Evolutionary conservation across 129 eudicot genomes (phyloP).

Genomic region (Rutidosis leptorrhynchoides): DNA sequence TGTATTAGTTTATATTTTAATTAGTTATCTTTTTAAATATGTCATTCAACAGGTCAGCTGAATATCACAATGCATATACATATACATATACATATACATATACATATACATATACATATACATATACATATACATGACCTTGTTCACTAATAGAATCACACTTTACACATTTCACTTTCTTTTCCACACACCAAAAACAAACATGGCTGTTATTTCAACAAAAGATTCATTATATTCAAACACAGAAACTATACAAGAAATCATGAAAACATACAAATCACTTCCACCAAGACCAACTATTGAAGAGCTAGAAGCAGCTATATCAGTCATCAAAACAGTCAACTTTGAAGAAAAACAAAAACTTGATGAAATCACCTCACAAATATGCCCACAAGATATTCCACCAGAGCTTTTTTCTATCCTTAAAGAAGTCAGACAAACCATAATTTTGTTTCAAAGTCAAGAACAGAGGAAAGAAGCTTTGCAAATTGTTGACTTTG

Average conservation of each 20-base stretch:
- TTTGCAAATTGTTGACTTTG: conserved; percentile 49
- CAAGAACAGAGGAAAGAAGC: conserved; percentile 77
- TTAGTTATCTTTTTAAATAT: neutral
- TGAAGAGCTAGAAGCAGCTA: conserved; percentile 74
- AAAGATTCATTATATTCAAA: conserved; percentile 38
- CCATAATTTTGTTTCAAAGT: conserved; percentile 49
- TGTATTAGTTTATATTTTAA: neutral
- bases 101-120: neutral
- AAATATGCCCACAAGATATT: conserved; percentile 39
- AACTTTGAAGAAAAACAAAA: conserved; percentile 40
- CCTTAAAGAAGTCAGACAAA: conserved; percentile 50
- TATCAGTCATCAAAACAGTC: conserved; percentile 50
- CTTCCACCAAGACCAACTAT: conserved; percentile 78
- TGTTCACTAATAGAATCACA: conserved; percentile 4
- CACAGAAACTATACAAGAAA: conserved; percentile 51
- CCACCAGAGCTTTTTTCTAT: conserved; percentile 53
- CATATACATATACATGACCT: conserved; percentile 13
- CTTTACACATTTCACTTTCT: conserved; percentile 12
- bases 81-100: neutral
- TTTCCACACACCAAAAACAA: conserved; percentile 5
- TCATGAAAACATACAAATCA: conserved; percentile 61
- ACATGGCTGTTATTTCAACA: conserved; percentile 38
- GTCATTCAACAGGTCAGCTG: conserved; percentile 8
- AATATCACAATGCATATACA: neutral
- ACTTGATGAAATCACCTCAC: conserved; percentile 48